Base-by-base conservation (phyloP, 1,284 basidiomycete genomes). In the Leucoagaricus sp. region DNA sequence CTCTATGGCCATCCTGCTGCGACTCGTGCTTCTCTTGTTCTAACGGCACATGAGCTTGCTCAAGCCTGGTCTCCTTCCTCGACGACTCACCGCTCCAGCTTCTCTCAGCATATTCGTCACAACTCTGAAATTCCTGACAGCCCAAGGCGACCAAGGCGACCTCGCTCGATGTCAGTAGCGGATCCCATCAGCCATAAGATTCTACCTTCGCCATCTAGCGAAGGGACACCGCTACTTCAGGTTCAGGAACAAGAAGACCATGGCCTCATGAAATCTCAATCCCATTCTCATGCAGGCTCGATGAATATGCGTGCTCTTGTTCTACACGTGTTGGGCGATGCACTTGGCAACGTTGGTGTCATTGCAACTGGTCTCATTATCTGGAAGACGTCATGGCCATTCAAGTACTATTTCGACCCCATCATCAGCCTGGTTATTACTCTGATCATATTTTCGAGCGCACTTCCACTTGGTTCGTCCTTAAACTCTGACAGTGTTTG, bases 301-400 rank as follows among this genome's bases (percentile, higher is more conserved):
- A 98, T 99, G 96, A 99, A 98, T 75, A 98, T 99, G 95, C 91
- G 80, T 31, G 97, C 95, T 28, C 83, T 99, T 3, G 82, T 99
- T 56, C 75, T 99, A 23, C 97, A 99, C 72, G 96, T 99, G 25
- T 73, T 99, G 40, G 96, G 97, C 33, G 97, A 99, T 75, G 97
- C 97, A 23, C 81, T 98, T 40, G 96, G 97, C 57, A 99, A 99
- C 71, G 91, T 98, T 60, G 97, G 97, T 60, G 97, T 99, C 61
- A 98, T 99, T 60, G 85, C 89, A 26, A 93, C 96, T 4, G 97
- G 97, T 61, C 82, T 98, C 9, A 78, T 97, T 67, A 96, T 98
- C 67, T 95, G 93, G 94, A 81, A 91, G 49, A 85, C 88, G 1
- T 73, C 79, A 21, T 92, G 88, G 87, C 74, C 74, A 59, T 91